A percentile compares a stretch with the other conserved stretches of the same genome.
These are phyloP conservation scores for Coemansia sp. DNA, from an alignment of 192 early-diverging fungal species.

Conservation along the genomic window DNA sequence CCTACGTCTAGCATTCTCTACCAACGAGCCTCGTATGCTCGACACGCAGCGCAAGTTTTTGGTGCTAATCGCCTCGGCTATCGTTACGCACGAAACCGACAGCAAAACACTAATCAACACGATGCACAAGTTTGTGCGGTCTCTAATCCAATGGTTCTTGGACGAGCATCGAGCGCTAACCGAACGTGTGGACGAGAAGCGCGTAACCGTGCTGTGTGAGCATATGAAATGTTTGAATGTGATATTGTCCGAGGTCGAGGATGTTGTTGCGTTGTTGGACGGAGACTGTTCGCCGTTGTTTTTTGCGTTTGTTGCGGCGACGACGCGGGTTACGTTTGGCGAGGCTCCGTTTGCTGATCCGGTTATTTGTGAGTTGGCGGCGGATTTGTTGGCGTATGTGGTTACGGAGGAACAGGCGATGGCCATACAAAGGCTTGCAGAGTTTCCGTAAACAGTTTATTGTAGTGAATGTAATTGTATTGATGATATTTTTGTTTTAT, in stretches of 20 bases:
- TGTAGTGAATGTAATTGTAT: neutral
- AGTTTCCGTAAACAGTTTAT: neutral
- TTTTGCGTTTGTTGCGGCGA: slow-evolving; percentile 51
- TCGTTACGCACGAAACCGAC: slow-evolving; percentile 36
- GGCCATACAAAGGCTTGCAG: slow-evolving; percentile 29
- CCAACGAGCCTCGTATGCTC: slow-evolving; percentile 23
- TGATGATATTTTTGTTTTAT: neutral
- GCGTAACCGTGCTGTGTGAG: slow-evolving; percentile 38
- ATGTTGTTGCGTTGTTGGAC: slow-evolving; percentile 42
- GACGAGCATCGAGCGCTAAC: slow-evolving; percentile 34
- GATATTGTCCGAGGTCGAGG: slow-evolving; percentile 40
- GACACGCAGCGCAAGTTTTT: slow-evolving; percentile 35
- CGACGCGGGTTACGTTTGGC: slow-evolving; percentile 45
- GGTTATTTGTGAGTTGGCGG: slow-evolving; percentile 33
- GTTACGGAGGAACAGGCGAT: slow-evolving; percentile 52
- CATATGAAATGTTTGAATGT: slow-evolving; percentile 47
- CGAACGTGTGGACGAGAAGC: slow-evolving; percentile 1
- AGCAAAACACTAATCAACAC: slow-evolving; percentile 28
- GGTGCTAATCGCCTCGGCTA: slow-evolving; percentile 36
- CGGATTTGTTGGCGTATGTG: slow-evolving; percentile 45
- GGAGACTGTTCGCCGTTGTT: slow-evolving; percentile 46
- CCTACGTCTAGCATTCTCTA: slow-evolving; percentile 26
- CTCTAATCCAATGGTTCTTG: slow-evolving; percentile 41
- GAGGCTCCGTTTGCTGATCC: slow-evolving; percentile 27
- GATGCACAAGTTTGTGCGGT: slow-evolving; percentile 21